Evolutionary conservation across 805 yeast genomes (phyloP).

Genomic region (Saturnispora zaruensis): DNA sequence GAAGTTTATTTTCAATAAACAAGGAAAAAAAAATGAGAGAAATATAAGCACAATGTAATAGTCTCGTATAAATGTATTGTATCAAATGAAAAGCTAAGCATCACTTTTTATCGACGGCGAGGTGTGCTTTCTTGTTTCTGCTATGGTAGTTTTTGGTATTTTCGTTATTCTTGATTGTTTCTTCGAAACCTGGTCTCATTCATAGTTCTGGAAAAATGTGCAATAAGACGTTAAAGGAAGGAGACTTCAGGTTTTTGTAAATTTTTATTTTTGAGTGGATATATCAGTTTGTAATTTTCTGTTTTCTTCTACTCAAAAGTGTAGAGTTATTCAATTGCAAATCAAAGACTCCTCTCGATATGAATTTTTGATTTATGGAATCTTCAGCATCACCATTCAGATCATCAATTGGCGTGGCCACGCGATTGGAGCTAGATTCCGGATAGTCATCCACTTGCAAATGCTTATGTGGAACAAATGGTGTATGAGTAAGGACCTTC

Average conservation of each 20-base stretch:
- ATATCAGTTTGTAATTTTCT: constrained; percentile 3
- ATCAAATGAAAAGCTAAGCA: not conserved
- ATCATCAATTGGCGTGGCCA: not conserved
- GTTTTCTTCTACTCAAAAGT: constrained; percentile 46
- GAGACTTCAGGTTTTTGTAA: too few species aligned
- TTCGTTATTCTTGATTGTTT: not conserved
- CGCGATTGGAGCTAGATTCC: not conserved
- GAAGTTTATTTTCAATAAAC: not conserved
- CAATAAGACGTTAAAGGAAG: too few species aligned
- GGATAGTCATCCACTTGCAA: not conserved
- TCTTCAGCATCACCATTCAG: not conserved
- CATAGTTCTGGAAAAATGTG: too few species aligned
- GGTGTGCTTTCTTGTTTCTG: not conserved
- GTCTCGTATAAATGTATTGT: not conserved
- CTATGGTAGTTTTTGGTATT: not conserved
- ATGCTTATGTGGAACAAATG: constrained; percentile 9
- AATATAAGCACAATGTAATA: not conserved
- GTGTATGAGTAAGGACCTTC: constrained; percentile 14
- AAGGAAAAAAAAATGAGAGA: too few species aligned
- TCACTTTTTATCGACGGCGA: not conserved
- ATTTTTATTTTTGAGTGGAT: too few species aligned
- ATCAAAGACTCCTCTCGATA: constrained; percentile 30
- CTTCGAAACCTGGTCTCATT: too few species aligned
- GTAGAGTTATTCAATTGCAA: constrained; percentile 58
- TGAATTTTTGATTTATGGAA: constrained; percentile 18